A percentile compares a stretch with the other conserved stretches of the same genome.
Conservation (phyloP, 768 basidiomycete species). For the Pleurotus eryngii region DNA sequence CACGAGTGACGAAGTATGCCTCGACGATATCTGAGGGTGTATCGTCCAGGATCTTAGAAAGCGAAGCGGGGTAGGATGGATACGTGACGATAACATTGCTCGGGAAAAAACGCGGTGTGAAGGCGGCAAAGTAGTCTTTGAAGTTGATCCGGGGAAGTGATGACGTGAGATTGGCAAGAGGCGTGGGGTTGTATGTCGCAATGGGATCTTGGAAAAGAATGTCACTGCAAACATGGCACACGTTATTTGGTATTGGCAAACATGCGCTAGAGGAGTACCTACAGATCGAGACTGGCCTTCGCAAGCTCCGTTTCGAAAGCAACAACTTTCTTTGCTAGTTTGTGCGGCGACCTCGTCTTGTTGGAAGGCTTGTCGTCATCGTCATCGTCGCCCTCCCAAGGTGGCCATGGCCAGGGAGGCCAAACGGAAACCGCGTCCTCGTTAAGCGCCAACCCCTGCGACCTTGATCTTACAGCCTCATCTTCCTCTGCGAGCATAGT, state of each 20-base stretch:
- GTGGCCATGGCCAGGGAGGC: constrained; percentile 87
- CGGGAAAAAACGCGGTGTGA: constrained; percentile 75
- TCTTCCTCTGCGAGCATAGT: constrained; percentile 49
- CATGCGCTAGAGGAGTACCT: constrained; percentile 20
- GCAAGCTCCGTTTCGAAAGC: constrained; percentile 78
- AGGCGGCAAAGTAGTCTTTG: constrained; percentile 81
- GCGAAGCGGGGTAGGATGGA: constrained; percentile 67
- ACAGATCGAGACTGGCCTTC: constrained; percentile 77
- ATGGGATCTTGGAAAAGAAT: constrained; percentile 76
- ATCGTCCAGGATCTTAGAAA: constrained; percentile 65
- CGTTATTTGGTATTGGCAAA: not conserved
- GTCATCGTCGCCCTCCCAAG: constrained; percentile 56
- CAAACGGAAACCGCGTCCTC: constrained; percentile 49
- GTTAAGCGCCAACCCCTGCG: constrained; percentile 17
- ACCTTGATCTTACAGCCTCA: constrained; percentile 17
- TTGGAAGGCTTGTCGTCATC: constrained; percentile 47
- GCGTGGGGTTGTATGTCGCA: constrained; percentile 83
- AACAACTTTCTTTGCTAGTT: constrained; percentile 70
- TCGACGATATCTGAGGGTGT: constrained; percentile 74
- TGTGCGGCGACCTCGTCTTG: constrained; percentile 49
- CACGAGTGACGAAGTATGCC: constrained; percentile 82
- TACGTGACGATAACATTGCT: constrained; percentile 77
- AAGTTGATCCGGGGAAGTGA: constrained; percentile 78
- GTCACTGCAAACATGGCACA: constrained; percentile 37
- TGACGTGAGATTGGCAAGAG: constrained; percentile 64